phyloP scores from a whole-genome alignment of 1,139 yeast genomes.

The Geotrichum carabidarum region DNA sequence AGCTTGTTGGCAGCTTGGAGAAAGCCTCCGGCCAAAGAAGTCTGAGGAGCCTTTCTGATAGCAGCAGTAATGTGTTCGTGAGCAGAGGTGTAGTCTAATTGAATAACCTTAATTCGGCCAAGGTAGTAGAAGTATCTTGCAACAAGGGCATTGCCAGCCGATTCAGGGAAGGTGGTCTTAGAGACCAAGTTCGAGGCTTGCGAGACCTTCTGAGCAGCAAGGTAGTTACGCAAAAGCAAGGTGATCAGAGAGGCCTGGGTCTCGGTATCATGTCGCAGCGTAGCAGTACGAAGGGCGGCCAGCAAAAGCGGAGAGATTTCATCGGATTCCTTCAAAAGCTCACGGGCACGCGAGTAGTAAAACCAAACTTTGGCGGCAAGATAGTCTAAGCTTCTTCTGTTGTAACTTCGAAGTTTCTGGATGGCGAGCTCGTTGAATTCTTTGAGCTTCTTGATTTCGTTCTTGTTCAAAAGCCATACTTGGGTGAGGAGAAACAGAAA shows the following conservation, averaged over 20 bases:
- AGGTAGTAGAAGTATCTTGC: conserved; percentile 89
- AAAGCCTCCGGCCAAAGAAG: conserved; percentile 78
- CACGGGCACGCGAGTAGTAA: conserved; percentile 76
- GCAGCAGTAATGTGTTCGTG: conserved; percentile 88
- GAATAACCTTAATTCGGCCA: conserved; percentile 86
- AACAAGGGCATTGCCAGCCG: conserved; percentile 80
- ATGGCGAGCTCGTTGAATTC: conserved; percentile 46
- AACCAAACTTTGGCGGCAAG: conserved; percentile 92
- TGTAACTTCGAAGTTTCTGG: conserved; percentile 54
- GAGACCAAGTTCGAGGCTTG: conserved; percentile 88
- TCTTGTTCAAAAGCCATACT: conserved; percentile 63
- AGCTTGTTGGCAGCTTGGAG: conserved; percentile 86
- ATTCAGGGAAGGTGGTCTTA: conserved; percentile 80
- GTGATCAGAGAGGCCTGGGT: conserved; percentile 86
- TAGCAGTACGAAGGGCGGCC: conserved; percentile 75
- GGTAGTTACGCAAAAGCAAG: conserved; percentile 71
- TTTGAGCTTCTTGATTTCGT: conserved; percentile 36
- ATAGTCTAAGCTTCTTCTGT: conserved; percentile 79
- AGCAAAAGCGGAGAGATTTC: conserved; percentile 66
- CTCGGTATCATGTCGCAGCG: conserved; percentile 87
- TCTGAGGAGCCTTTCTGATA: conserved; percentile 95
- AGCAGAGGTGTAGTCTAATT: conserved; percentile 87
- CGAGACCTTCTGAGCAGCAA: conserved; percentile 71
- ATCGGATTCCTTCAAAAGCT: conserved; percentile 51
- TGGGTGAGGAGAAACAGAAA: conserved; percentile 76